These are phyloP conservation scores for Penicillium rolfsii DNA, from an alignment of 2,329 filamentous ascomycete genomes.

Conservation along the genomic window DNA sequence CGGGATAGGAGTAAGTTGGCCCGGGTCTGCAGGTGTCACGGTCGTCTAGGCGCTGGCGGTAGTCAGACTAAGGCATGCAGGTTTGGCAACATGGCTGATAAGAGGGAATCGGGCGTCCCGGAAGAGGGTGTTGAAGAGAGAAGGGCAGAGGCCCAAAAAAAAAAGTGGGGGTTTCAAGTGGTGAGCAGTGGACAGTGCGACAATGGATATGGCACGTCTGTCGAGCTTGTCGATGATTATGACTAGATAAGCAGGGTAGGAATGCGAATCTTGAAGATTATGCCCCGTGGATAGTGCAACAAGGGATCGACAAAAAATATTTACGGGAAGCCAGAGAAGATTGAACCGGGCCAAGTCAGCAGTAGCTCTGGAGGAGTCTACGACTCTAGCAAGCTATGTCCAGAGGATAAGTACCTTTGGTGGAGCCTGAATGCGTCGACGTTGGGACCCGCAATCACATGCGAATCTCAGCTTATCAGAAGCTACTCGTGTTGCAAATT, in stretches of 20 bases:
- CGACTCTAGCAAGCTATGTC: too few species aligned
- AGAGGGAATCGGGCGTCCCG: conserved; percentile 9
- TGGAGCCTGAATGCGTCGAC: conserved; percentile 23
- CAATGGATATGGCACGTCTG: conserved; percentile 5
- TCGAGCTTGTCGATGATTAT: not conserved
- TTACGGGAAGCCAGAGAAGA: conserved; percentile 1
- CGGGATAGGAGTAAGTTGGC: conserved; percentile 18
- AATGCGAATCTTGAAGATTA: not conserved
- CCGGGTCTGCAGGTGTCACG: conserved; percentile 21
- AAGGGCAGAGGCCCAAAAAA: not conserved
- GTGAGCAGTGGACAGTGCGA: not conserved
- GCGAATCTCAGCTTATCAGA: conserved; percentile 29
- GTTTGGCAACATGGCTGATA: conserved; percentile 15
- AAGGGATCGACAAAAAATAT: not conserved
- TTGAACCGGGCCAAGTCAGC: not conserved
- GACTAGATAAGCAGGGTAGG: not conserved
- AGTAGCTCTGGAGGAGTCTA: too few species aligned
- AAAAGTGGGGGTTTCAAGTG: not conserved
- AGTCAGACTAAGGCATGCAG: conserved; percentile 13
- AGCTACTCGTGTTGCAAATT: conserved; percentile 5
- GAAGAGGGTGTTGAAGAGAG: not conserved
- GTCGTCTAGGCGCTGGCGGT: conserved; percentile 5
- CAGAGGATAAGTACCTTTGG: not conserved
- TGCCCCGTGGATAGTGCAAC: not conserved
- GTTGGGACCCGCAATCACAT: conserved; percentile 43